phyloP scores from a whole-genome alignment of 257 asterid genomes.

The Gentiana straminea region DNA sequence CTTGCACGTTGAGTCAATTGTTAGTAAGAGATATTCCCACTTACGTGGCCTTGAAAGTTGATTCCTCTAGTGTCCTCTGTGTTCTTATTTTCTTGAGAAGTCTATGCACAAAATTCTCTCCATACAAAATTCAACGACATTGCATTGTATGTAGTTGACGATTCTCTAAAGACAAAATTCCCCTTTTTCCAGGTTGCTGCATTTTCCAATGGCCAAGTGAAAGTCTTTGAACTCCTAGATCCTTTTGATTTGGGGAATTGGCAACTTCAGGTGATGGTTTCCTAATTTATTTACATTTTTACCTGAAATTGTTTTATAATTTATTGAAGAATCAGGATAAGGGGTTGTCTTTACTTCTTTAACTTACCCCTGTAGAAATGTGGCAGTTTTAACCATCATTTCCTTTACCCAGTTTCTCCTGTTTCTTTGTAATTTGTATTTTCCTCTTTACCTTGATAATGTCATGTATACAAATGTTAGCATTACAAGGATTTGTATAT shows the following conservation, averaged over 20 bases:
- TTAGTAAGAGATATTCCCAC: too few species aligned
- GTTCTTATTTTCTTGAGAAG: too few species aligned
- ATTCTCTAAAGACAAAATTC: not conserved
- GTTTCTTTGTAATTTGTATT: not conserved
- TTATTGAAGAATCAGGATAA: too few species aligned
- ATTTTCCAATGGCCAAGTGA: constrained; percentile 72
- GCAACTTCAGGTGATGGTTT: constrained; percentile 83
- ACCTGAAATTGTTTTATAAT: too few species aligned
- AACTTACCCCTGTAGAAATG: too few species aligned
- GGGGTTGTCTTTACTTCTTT: too few species aligned
- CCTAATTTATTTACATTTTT: not conserved
- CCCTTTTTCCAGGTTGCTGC: constrained; percentile 58
- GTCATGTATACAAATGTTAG: not conserved
- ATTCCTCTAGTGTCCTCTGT: too few species aligned
- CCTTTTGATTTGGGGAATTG: constrained; percentile 77
- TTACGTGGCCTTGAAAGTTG: too few species aligned
- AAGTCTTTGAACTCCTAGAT: constrained; percentile 68
- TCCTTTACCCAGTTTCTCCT: not conserved
- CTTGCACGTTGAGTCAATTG: too few species aligned
- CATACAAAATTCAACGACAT: too few species aligned
- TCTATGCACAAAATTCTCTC: too few species aligned
- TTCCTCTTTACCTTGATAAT: not conserved
- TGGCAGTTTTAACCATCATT: not conserved
- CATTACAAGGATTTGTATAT: not conserved
- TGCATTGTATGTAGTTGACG: too few species aligned